phyloP scores from a whole-genome alignment of 2,329 filamentous ascomycete species.

The Lasiodiplodia hormozganensis region DNA sequence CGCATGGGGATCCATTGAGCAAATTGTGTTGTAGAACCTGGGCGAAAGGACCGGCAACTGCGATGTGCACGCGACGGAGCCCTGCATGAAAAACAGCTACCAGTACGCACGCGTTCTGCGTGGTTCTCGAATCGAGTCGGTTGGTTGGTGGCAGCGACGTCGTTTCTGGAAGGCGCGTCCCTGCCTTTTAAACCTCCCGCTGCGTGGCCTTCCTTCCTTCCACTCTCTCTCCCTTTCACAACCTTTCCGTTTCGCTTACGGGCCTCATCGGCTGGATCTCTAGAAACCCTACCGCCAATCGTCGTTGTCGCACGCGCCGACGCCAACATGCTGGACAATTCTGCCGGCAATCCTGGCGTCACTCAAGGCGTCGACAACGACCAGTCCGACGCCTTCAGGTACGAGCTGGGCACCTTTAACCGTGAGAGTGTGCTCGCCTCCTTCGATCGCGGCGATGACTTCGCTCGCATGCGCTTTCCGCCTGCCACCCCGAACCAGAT shows the following conservation, averaged over 20 bases:
- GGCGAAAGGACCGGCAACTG: neutral
- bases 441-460: neutral
- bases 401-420: slow-evolving; percentile 17
- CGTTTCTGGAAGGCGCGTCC: neutral
- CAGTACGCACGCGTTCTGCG: neutral
- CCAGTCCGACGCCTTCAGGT: slow-evolving; percentile 10
- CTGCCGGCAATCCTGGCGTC: neutral
- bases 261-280: neutral
- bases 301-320: neutral
- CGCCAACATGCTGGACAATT: neutral
- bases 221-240: neutral
- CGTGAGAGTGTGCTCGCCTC: slow-evolving; percentile 19
- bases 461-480: neutral
- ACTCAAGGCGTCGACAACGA: slow-evolving; percentile 2
- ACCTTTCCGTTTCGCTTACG: neutral
- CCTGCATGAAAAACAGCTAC: neutral
- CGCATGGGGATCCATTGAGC: too few relatives aligned
- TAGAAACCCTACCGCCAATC: neutral
- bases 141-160: neutral
- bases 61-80: neutral
- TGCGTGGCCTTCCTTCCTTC: too few relatives aligned
- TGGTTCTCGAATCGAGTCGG: neutral
- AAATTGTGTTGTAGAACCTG: neutral
- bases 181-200: neutral
- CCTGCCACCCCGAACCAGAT: neutral